These are phyloP conservation scores for Oidiodendron maius DNA, from an alignment of 495 filamentous ascomycete species.

Conservation along the genomic window DNA sequence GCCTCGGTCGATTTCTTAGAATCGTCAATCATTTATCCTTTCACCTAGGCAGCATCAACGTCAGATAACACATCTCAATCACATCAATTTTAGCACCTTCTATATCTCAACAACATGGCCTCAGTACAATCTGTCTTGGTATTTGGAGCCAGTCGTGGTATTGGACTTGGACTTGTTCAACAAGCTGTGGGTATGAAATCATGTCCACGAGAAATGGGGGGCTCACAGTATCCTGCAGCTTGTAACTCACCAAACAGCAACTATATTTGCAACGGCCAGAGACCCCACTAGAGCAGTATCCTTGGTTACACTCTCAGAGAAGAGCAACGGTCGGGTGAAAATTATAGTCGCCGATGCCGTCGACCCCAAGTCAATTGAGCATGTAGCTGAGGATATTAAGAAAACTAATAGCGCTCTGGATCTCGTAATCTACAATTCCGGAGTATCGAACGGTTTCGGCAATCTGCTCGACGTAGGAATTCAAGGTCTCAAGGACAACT, in stretches of 20 bases:
- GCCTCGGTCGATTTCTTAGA: no score
- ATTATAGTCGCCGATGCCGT: neutral
- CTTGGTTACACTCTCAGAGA: neutral
- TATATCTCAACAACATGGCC: neutral
- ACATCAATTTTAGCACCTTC: neutral
- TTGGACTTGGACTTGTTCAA: constrained; percentile 1
- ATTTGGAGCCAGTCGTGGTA: neutral
- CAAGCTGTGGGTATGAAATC: neutral
- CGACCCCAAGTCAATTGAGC: neutral
- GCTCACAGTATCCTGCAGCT: neutral
- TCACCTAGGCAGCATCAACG: neutral
- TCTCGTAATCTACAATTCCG: neutral
- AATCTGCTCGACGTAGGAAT: neutral
- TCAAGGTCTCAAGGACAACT: neutral
- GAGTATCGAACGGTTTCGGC: neutral
- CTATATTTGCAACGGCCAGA: constrained; percentile 1
- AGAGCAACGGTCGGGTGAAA: neutral
- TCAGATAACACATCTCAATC: no score
- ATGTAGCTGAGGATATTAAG: neutral
- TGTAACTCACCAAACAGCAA: neutral
- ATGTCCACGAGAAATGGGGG: neutral
- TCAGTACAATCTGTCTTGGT: neutral
- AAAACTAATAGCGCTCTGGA: neutral
- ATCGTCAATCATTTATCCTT: neutral
- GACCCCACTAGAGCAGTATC: neutral